phyloP scores from a whole-genome alignment of 139 green algal species.

The Chlamydomonas applanata region DNA sequence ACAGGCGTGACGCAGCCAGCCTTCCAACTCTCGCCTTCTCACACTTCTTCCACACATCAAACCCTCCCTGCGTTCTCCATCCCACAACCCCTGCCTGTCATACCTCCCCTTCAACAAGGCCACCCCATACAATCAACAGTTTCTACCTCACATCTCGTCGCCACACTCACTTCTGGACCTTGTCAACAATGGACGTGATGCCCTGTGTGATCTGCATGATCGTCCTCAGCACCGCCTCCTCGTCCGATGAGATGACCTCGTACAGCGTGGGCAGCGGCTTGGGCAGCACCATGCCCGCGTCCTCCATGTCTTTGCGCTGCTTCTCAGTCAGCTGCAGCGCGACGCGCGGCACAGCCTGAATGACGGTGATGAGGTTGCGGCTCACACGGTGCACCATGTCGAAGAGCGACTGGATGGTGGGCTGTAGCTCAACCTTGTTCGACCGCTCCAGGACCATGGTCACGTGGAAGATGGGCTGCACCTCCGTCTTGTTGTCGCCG shows the following conservation, averaged over 20 bases:
- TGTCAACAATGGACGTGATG: conserved; percentile 78
- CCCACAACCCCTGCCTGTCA: no score
- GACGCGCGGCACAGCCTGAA: conserved; percentile 65
- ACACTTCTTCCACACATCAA: no score
- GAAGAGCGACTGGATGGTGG: conserved; percentile 76
- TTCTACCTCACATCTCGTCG: not conserved
- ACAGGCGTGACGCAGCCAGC: no score
- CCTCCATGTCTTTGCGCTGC: conserved; percentile 35
- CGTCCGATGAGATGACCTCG: conserved; percentile 68
- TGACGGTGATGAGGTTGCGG: conserved; percentile 68
- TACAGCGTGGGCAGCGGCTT: conserved; percentile 59
- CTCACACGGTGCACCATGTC: conserved; percentile 71
- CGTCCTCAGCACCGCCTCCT: conserved; percentile 76
- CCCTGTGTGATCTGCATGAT: conserved; percentile 78
- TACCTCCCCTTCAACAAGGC: no score
- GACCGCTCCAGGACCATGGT: conserved; percentile 63
- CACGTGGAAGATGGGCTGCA: conserved; percentile 78
- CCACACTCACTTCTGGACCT: conserved; percentile 55
- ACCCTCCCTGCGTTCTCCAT: no score
- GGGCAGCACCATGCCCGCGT: conserved; percentile 30
- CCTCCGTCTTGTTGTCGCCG: conserved; percentile 79
- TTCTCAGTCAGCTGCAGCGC: conserved; percentile 54
- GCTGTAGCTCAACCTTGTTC: conserved; percentile 69
- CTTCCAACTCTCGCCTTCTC: no score
- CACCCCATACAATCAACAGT: no score